phyloP scores from a whole-genome alignment of 1,284 basidiomycete genomes.

The Ceratobasidium sp. region DNA sequence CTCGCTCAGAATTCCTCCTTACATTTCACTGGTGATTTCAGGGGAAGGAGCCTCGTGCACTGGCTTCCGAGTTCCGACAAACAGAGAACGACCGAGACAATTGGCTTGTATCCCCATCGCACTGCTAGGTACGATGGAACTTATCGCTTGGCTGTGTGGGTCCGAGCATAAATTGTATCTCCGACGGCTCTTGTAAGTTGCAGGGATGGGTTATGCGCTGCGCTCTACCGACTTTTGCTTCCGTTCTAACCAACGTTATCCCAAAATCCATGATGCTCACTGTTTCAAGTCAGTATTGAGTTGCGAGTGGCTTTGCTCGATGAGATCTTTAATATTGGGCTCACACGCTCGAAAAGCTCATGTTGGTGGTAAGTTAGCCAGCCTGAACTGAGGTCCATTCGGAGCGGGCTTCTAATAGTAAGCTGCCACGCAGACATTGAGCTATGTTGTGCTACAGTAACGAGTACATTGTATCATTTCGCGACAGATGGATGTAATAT shows the following conservation, averaged over 20 bases:
- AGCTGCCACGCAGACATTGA: too few relatives aligned
- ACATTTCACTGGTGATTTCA: constrained; percentile 27
- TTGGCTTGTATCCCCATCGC: background rate
- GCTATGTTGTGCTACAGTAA: constrained; percentile 2
- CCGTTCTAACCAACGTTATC: constrained; percentile 16
- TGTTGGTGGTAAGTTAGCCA: constrained; percentile 11
- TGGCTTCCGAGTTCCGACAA: constrained; percentile 33
- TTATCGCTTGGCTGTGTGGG: constrained; percentile 27
- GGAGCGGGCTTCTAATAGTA: too few relatives aligned
- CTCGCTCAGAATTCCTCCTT: constrained; percentile 33
- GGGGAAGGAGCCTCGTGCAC: constrained; percentile 40
- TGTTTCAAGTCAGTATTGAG: too few relatives aligned
- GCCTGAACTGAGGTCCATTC: too few relatives aligned
- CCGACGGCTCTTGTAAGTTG: background rate
- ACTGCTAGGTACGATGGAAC: constrained; percentile 8
- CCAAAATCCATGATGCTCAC: constrained; percentile 3
- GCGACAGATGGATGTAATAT: constrained; percentile 7
- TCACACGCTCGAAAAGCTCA: constrained; percentile 20
- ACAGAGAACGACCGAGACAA: constrained; percentile 1
- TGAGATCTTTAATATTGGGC: constrained; percentile 27
- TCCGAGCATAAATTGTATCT: background rate
- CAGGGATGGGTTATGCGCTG: background rate
- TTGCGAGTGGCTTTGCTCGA: constrained; percentile 1
- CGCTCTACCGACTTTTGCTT: constrained; percentile 6
- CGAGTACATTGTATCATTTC: constrained; percentile 15